Evolutionary conservation across 225 moss, liverwort and hornwort species (phyloP).

Genomic region (Pseudisothecium myosuroides): DNA sequence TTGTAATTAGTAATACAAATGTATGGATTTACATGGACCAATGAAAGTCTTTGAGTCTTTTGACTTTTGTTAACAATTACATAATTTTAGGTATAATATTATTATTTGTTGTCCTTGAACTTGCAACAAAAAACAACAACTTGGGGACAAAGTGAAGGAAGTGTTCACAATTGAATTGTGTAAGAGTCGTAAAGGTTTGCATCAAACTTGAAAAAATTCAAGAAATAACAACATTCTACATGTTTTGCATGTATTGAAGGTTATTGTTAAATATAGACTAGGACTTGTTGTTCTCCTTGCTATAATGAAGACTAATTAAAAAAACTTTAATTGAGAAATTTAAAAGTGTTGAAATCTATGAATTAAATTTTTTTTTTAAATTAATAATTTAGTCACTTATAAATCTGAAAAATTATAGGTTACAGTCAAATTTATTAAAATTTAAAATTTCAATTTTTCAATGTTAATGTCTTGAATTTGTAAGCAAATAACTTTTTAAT

Average conservation of each 20-base stretch:
- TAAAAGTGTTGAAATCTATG: background rate
- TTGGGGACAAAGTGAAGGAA: background rate
- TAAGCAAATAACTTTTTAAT: background rate
- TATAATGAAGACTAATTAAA: background rate
- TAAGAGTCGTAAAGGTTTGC: too few relatives aligned
- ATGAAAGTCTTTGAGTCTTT: background rate
- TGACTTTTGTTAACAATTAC: background rate
- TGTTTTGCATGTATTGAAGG: background rate
- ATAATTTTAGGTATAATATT: background rate
- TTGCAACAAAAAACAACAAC: background rate
- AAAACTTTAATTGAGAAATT: background rate
- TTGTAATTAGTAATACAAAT: background rate
- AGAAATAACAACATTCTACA: background rate
- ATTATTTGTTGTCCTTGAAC: background rate
- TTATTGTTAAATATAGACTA: background rate
- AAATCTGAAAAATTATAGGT: background rate
- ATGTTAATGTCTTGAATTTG: background rate
- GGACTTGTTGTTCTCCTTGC: accelerated
- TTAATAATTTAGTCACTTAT: background rate
- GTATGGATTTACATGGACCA: background rate
- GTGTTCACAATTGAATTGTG: background rate
- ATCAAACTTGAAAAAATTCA: background rate
- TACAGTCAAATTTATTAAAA: too few relatives aligned
- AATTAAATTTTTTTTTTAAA: too few relatives aligned
- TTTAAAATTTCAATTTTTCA: background rate